Conservation (phyloP, 2,329 filamentous ascomycete genomes). For the Pseudogymnoascus sp. region DNA sequence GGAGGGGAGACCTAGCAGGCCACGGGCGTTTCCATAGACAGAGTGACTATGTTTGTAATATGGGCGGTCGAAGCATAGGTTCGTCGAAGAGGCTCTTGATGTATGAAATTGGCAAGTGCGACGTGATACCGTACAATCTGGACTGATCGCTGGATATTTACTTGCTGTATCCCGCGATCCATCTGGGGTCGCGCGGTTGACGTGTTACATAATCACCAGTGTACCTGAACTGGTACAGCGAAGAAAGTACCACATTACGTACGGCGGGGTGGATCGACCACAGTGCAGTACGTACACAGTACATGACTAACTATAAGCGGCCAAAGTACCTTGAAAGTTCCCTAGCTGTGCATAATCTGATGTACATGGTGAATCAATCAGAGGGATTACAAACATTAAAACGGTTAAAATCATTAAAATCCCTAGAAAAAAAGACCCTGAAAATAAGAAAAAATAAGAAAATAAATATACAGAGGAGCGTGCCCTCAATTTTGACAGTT, state of each 20-base stretch:
- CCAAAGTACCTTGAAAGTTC: not conserved
- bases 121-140: not conserved
- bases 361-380: not conserved
- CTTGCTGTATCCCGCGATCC: not conserved
- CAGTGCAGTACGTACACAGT: not conserved
- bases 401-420: not conserved
- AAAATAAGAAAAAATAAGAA: not conserved
- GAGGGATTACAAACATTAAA: not conserved
- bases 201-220: not conserved
- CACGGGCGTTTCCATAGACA: not conserved
- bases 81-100: not conserved
- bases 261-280: constrained; percentile 2
- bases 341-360: constrained; percentile 4
- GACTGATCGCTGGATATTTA: not conserved
- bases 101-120: not conserved
- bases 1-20: not conserved
- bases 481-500: not conserved
- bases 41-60: not conserved
- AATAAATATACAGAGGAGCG: not conserved
- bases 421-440: not conserved
- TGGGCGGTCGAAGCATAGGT: not conserved
- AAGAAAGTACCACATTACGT: not conserved
- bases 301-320: not conserved
- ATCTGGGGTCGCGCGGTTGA: not conserved
- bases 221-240: not conserved